These are phyloP conservation scores for Amphicarpaea edgeworthii DNA, from an alignment of 306 rosid species.

Conservation along the genomic window DNA sequence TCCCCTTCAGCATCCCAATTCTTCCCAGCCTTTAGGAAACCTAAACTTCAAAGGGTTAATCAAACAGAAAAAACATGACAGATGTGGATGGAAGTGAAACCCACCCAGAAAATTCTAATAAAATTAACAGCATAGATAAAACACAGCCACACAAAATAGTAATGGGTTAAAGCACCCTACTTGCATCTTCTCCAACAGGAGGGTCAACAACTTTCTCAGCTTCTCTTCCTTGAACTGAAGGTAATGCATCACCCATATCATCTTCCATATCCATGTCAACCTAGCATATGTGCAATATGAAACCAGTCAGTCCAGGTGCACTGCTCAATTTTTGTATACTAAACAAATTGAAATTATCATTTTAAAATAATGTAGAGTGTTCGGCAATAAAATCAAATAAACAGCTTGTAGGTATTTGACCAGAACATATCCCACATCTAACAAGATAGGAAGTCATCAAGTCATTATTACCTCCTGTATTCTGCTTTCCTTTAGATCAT, in stretches of 20 bases:
- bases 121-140: slow-evolving; percentile 29
- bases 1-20: slow-evolving; percentile 70
- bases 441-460: neutral
- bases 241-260: slow-evolving; percentile 55
- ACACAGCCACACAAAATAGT: slow-evolving; percentile 31
- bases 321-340: neutral
- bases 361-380: neutral
- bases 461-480: slow-evolving; percentile 80
- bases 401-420: neutral
- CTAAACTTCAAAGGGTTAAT: slow-evolving; percentile 47
- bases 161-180: slow-evolving; percentile 48
- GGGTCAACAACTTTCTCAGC: slow-evolving; percentile 55
- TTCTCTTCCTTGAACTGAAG: slow-evolving; percentile 61
- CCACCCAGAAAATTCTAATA: slow-evolving; percentile 5
- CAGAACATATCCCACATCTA: neutral
- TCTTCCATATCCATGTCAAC: slow-evolving; percentile 99
- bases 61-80: slow-evolving; percentile 28
- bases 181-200: slow-evolving; percentile 52
- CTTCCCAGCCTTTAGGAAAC: slow-evolving; percentile 57
- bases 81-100: slow-evolving; percentile 21
- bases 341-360: slow-evolving; percentile 19
- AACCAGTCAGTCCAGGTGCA: slow-evolving; percentile 30
- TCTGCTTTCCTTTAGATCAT: slow-evolving; percentile 81
- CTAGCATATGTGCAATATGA: slow-evolving; percentile 56
- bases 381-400: slow-evolving; percentile 1